Percentiles rank a stretch among this genome's conserved stretches.
Evolutionary conservation across 1,284 basidiomycete genomes (phyloP).

Genomic region (Cutaneotrichosporon sp.): DNA sequence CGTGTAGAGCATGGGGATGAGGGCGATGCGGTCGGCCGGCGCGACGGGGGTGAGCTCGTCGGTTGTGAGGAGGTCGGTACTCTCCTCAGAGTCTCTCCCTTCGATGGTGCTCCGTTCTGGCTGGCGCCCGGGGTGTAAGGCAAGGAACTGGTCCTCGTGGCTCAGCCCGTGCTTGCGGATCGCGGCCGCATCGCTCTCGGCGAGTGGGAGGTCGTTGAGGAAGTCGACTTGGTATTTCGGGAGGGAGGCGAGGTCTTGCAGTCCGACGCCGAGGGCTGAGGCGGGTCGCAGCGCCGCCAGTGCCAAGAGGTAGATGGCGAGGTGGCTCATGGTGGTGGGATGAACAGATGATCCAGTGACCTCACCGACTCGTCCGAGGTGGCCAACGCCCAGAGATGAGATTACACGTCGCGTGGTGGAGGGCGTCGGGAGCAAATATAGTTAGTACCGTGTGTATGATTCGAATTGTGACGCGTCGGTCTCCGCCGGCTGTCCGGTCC

Average conservation of each 20-base stretch:
- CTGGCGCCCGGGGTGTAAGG: constrained; percentile 54
- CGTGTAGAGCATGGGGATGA: constrained; percentile 37
- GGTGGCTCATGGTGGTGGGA: constrained; percentile 9
- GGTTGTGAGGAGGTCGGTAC: neutral
- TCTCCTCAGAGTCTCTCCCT: constrained; percentile 49
- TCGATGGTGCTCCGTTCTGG: constrained; percentile 60
- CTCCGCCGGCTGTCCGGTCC: neutral
- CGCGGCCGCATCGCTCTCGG: constrained; percentile 68
- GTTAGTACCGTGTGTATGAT: neutral
- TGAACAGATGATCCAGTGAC: neutral
- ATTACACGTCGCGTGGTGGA: constrained; percentile 2
- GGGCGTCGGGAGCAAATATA: neutral
- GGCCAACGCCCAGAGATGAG: too few species aligned
- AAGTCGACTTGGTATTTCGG: constrained; percentile 82
- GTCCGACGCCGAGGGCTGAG: constrained; percentile 29
- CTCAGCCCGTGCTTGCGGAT: constrained; percentile 69
- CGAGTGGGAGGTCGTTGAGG: constrained; percentile 74
- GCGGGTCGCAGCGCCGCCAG: constrained; percentile 23
- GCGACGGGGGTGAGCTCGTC: neutral
- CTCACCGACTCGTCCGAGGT: too few species aligned
- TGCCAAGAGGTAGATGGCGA: constrained; percentile 37
- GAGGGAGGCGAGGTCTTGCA: constrained; percentile 72
- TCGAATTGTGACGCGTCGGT: neutral
- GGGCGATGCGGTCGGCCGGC: neutral
- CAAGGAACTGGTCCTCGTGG: constrained; percentile 72